Base-by-base conservation (phyloP, 768 basidiomycete genomes). In the Amylocystis lapponica region DNA sequence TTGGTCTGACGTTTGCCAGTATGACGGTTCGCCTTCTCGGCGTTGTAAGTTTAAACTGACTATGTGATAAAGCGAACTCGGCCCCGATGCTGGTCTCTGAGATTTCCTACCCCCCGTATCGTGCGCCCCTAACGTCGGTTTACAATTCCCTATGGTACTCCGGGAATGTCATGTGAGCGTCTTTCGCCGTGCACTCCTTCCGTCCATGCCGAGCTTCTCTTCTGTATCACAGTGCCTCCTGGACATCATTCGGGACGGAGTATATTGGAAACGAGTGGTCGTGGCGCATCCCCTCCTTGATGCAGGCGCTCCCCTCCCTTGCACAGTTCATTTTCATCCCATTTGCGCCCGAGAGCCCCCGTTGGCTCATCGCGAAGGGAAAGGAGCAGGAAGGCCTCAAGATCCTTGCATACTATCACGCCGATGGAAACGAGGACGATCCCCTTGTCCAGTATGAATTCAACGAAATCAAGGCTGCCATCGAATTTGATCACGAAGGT, bases 231-330 rank as follows among this genome's bases (percentile, higher is more conserved):
- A 48, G 47, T 23, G 47, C 47, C 4, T 41, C 47, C 2, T 48
- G 47, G 47, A 43, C 41, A 21, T 69, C 69, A 1, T 71, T 65
- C 46, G 71, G 72, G 16, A 71, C 71, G 13, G 72, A 69, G 62
- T 55, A 63, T 30, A 62, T 69, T 26, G 51, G 51, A 4, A 61
- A 49, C 19, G 56, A 59, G 37, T 71, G 65, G 65, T 59, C 67
- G 6, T 83, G 82, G 82, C 70, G 81, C n/a, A 79, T 83, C 17
- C 81, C 80, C 0, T 75, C 79, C n/a, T 53, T 77, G 32, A 67
- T 82, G 5, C 82, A 83, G 56, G 50, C 74, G 26, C 55, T 70
- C 1, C 81, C 81, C 2, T 74, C 72, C 46, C 25, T 67, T 10
- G 59, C 81, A 17, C 81, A 83, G 48, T 53, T 82, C 33, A 46